phyloP scores from a whole-genome alignment of 2,329 filamentous ascomycete species.

The Trematosphaeria pertusa region DNA sequence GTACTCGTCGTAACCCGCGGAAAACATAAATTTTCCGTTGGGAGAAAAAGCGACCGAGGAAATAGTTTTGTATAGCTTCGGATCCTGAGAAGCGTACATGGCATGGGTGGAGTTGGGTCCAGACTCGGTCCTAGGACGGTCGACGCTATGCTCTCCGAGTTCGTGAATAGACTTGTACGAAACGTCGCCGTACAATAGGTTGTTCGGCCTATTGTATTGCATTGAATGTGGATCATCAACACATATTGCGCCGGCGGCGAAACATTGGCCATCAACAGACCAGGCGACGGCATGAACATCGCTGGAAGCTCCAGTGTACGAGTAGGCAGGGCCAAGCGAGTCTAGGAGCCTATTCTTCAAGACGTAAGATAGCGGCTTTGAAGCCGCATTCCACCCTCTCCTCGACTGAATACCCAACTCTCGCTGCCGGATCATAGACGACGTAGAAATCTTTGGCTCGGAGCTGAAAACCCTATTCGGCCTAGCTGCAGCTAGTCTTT shows the following conservation, averaged over 20 bases:
- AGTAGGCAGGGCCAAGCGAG: slow-evolving; percentile 52
- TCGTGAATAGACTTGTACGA: slow-evolving; percentile 55
- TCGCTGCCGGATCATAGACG: slow-evolving; percentile 37
- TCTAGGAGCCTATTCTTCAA: slow-evolving; percentile 42
- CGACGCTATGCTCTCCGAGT: slow-evolving; percentile 60
- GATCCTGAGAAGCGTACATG: slow-evolving; percentile 58
- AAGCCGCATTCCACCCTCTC: slow-evolving; percentile 34
- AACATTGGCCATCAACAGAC: slow-evolving; percentile 61
- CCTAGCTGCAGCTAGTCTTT: slow-evolving; percentile 34
- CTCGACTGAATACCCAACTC: slow-evolving; percentile 39
- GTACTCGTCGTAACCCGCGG: slow-evolving; percentile 62
- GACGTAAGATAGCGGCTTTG: slow-evolving; percentile 29
- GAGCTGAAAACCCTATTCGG: slow-evolving; percentile 23
- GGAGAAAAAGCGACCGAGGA: slow-evolving; percentile 61
- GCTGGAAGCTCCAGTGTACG: slow-evolving; percentile 65
- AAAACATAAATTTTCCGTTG: slow-evolving; percentile 56
- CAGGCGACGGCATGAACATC: slow-evolving; percentile 65
- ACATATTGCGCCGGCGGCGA: slow-evolving; percentile 65
- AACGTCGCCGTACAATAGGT: slow-evolving; percentile 62
- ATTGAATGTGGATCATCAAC: slow-evolving; percentile 63
- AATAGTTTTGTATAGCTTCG: slow-evolving; percentile 63
- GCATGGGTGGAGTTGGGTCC: slow-evolving; percentile 53
- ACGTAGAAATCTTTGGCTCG: slow-evolving; percentile 20
- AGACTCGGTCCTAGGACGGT: slow-evolving; percentile 47
- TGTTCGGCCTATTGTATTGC: slow-evolving; percentile 66